Evolutionary conservation across 192 early-diverging fungal species (phyloP).

Genomic region (Gigaspora rosea): DNA sequence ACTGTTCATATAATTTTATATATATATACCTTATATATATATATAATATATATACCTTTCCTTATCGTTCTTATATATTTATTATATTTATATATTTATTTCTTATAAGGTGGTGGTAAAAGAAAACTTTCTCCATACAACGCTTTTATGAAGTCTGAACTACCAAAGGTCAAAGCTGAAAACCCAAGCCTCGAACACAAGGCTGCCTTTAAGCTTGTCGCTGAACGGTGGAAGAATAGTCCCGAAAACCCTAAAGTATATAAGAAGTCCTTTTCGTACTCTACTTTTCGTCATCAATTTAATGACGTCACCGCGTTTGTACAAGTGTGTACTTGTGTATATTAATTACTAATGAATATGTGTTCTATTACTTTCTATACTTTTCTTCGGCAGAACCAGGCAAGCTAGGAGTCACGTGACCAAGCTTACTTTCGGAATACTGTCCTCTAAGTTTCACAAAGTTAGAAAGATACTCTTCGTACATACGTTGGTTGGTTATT

Average conservation of each 20-base stretch:
- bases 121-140: slow-evolving; percentile 67
- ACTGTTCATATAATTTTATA: slow-evolving; percentile 28
- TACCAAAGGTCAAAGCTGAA: slow-evolving; percentile 64
- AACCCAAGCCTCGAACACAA: slow-evolving; percentile 63
- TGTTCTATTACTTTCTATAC: background rate
- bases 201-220: slow-evolving; percentile 69
- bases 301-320: background rate
- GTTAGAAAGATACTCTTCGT: too few species aligned
- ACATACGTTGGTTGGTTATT: too few species aligned
- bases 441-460: too few species aligned
- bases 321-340: background rate
- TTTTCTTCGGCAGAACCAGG: slow-evolving; percentile 9
- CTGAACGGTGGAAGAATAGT: slow-evolving; percentile 59
- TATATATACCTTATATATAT: slow-evolving; percentile 18
- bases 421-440: background rate
- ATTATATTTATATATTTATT: background rate
- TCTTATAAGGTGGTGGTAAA: slow-evolving; percentile 22
- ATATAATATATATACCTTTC: background rate
- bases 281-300: background rate
- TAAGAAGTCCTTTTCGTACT: background rate
- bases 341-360: background rate
- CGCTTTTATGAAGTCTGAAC: slow-evolving; percentile 71
- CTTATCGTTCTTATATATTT: background rate
- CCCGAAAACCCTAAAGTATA: slow-evolving; percentile 65
- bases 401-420: slow-evolving; percentile 10